Evolutionary conservation across 345 rosid species (phyloP), one percentile per base, ranked within the genome.

Genomic region (Trapa bicornis): DNA sequence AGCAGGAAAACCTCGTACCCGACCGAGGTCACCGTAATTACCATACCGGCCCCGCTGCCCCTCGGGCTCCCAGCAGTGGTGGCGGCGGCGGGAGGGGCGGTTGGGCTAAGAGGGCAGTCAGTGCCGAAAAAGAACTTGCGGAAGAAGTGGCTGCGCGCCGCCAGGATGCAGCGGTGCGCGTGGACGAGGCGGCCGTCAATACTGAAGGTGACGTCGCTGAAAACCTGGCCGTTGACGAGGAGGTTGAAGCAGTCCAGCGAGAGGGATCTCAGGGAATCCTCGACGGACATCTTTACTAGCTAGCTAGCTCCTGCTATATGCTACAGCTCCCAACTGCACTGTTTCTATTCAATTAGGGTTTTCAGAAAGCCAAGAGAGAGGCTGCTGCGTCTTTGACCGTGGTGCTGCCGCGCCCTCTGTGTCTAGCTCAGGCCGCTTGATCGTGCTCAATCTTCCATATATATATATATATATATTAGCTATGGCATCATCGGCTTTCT

Each of bases 151-250:
- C 96, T 87, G 67, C 99, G 78, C 6, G 99, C 99, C 16, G 99
- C 97, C 73, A 94, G 80, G 80, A 94, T 94, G 73, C 99, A 94
- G 74, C 96, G 82, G 84, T 94, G 99, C 17, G 99, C 99, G 66
- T 89, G 99, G 70, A 94, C 96, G 58, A 91, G 72, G 17, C 99
- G 89, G 60, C 99, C 99, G 72, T 94, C 99, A 2, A 94, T 97
- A 53, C 89, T 94, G 80, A 94, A 94, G 70, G 97, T 91, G 29
- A 92, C 97, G 81, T 95, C 99, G 5, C 97, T 91, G 87, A 91
- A 95, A 69, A 97, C 99, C 72, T 95, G 97, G 60, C 99, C 99
- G 75, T 95, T 91, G 82, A 95, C 91, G 65, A 95, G 76, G 47
- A 95, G 91, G 78, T 95, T 95, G 22, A 95, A 81, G 68, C 84